These are phyloP conservation scores for Ormosia semicastrata DNA, from an alignment of 306 rosid genomes.

Conservation along the genomic window DNA sequence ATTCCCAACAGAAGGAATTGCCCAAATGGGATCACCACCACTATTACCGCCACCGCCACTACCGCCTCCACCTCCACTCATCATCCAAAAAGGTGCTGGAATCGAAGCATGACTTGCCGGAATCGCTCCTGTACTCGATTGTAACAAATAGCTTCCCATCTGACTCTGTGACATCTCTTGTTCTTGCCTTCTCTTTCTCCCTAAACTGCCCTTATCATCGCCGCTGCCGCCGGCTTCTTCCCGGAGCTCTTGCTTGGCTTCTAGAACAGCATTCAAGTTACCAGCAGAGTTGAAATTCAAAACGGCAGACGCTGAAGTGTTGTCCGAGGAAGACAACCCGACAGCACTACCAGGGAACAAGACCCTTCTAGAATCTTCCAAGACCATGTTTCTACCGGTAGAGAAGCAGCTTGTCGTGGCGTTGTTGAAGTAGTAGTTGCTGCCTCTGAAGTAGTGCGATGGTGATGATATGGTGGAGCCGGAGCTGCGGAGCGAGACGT, in stretches of 20 bases:
- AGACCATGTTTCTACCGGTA: not conserved
- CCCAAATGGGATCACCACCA: constrained; percentile 23
- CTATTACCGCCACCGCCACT: not conserved
- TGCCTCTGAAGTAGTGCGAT: constrained; percentile 49
- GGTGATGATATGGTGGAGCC: constrained; percentile 69
- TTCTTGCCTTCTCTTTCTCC: constrained; percentile 53
- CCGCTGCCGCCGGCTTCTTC: constrained; percentile 2
- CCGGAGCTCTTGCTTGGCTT: constrained; percentile 48
- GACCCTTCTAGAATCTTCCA: constrained; percentile 36
- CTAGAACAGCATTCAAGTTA: constrained; percentile 21
- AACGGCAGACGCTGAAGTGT: constrained; percentile 29
- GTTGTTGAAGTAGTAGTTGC: constrained; percentile 40
- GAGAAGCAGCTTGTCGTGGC: constrained; percentile 1
- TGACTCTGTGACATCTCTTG: constrained; percentile 42
- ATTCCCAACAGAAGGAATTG: constrained; percentile 29
- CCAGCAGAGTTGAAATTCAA: constrained; percentile 44
- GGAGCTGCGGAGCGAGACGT: constrained; percentile 75
- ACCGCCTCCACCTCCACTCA: constrained; percentile 36
- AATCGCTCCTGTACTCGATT: constrained; percentile 53
- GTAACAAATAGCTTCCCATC: constrained; percentile 53
- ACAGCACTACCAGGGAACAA: constrained; percentile 34
- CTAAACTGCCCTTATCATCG: not conserved
- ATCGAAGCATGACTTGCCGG: constrained; percentile 47
- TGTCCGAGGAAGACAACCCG: constrained; percentile 19
- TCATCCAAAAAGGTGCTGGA: constrained; percentile 64